A percentile compares a stretch with the other conserved stretches of the same genome.
Conservation (phyloP, 1,284 basidiomycete species). For the Melanopsichium pennsylvanicum region DNA sequence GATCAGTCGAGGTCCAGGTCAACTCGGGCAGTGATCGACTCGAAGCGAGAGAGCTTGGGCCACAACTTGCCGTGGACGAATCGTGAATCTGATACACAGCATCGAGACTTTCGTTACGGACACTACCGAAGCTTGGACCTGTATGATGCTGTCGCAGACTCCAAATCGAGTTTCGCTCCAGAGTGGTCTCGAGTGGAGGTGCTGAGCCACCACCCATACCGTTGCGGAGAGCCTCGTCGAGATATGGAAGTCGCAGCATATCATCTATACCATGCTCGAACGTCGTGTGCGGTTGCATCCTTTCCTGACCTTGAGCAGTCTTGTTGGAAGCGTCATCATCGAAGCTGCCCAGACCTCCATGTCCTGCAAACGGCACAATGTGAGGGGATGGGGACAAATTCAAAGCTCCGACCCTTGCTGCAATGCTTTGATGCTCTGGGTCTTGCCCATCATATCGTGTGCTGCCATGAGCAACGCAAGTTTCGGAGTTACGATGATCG, state of each 20-base stretch:
- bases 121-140: background rate
- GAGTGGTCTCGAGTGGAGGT: background rate
- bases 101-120: background rate
- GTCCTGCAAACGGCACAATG: background rate
- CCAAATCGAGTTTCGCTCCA: slow-evolving; percentile 15
- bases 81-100: background rate
- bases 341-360: background rate
- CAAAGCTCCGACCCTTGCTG: slow-evolving; percentile 1
- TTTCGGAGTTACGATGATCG: background rate
- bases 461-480: too few species aligned
- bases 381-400: slow-evolving; percentile 1
- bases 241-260: background rate
- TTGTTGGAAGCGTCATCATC: background rate
- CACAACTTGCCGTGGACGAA: background rate
- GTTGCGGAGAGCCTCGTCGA: background rate
- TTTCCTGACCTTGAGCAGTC: background rate
- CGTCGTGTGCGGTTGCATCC: background rate
- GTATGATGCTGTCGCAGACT: background rate
- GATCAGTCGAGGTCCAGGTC: slow-evolving; percentile 2
- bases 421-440: background rate
- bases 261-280: background rate
- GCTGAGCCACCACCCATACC: background rate
- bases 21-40: slow-evolving; percentile 13
- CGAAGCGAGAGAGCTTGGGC: slow-evolving; percentile 6
- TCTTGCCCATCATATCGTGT: background rate